phyloP scores from a whole-genome alignment of 2,329 filamentous ascomycete species.

The Fusarium tuaranense region DNA sequence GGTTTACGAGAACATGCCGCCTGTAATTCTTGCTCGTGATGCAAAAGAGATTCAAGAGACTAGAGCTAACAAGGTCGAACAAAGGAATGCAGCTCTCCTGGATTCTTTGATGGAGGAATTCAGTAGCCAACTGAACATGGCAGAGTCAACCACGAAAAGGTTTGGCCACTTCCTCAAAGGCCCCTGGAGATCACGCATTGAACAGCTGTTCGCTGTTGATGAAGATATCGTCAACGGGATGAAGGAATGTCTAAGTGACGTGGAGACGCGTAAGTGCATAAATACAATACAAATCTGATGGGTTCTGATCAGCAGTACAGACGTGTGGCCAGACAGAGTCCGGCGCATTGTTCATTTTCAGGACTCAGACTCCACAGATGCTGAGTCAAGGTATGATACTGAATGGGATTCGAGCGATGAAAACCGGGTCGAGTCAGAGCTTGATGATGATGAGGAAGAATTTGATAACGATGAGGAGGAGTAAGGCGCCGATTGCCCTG shows the following conservation, averaged over 20 bases:
- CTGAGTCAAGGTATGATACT: neutral
- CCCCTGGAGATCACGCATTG: neutral
- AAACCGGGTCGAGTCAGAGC: neutral
- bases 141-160: neutral
- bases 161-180: neutral
- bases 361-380: neutral
- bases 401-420: neutral
- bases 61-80: neutral
- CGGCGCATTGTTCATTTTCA: rapidly evolving
- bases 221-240: neutral
- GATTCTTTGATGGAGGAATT: neutral
- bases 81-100: neutral
- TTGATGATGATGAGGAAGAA: neutral
- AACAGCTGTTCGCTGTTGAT: neutral
- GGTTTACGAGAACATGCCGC: too few relatives aligned
- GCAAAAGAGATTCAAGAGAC: neutral
- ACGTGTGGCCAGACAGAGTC: neutral
- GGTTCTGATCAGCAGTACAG: neutral
- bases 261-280: neutral
- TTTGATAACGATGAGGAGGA: neutral
- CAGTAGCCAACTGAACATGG: neutral
- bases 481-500: neutral
- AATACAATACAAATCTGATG: neutral
- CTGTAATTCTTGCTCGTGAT: too few relatives aligned
- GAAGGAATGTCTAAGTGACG: neutral